Percentiles rank a stretch among this genome's conserved stretches.
Evolutionary conservation across 164 flowering plant genomes (phyloP).

Genomic region (Cinnamomum chago): DNA sequence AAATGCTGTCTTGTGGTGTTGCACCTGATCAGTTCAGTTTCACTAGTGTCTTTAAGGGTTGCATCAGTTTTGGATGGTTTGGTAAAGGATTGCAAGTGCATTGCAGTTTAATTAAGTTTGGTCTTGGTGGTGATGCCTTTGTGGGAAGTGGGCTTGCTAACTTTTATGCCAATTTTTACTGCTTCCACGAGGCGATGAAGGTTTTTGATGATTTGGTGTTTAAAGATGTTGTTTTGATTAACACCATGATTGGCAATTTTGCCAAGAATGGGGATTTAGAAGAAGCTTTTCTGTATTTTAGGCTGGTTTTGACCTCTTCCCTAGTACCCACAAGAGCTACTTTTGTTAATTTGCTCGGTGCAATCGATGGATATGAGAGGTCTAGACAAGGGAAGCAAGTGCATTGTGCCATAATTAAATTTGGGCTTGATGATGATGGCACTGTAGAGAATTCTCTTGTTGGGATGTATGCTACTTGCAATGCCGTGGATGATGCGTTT

Average conservation of each 20-base stretch:
- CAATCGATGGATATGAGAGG: neutral
- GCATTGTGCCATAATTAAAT: slow-evolving; percentile 13
- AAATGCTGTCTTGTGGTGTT: slow-evolving; percentile 5
- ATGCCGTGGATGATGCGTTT: slow-evolving; percentile 10
- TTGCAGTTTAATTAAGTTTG: slow-evolving; percentile 10
- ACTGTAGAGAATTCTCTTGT: slow-evolving; percentile 18
- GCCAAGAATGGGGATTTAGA: neutral
- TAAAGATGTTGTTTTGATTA: slow-evolving; percentile 16
- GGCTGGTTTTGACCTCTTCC: slow-evolving; percentile 8
- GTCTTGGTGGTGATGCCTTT: slow-evolving; percentile 4
- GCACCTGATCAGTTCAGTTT: slow-evolving; percentile 12
- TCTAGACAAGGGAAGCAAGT: slow-evolving; percentile 6
- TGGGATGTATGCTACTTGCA: slow-evolving; percentile 14
- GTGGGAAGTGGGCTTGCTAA: slow-evolving; percentile 18
- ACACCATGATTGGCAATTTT: slow-evolving; percentile 13
- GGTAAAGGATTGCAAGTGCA: slow-evolving; percentile 10
- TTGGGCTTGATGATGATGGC: slow-evolving; percentile 15
- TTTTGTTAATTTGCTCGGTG: slow-evolving; percentile 15
- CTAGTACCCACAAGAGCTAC: slow-evolving; percentile 13
- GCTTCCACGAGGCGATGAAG: slow-evolving; percentile 11
- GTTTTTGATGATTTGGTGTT: slow-evolving; percentile 14
- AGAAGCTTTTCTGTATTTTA: slow-evolving; percentile 14
- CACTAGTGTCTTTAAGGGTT: slow-evolving; percentile 9
- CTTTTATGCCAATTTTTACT: slow-evolving; percentile 8
- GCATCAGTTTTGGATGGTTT: slow-evolving; percentile 2